These are phyloP conservation scores for Melastoma candidum DNA, from an alignment of 441 rosid genomes.

Conservation along the genomic window DNA sequence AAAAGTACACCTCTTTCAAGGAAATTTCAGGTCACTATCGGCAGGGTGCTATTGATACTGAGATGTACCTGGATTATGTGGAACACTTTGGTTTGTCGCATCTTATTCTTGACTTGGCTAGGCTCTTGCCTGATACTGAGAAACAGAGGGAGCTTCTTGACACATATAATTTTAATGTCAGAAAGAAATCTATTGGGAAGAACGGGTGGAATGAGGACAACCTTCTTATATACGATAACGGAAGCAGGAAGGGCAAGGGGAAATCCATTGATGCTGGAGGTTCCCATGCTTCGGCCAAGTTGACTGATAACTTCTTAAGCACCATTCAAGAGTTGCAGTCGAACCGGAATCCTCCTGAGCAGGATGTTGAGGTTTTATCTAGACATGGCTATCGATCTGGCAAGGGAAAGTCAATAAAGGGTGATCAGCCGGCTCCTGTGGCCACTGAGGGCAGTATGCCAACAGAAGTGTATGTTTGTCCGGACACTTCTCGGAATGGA, in stretches of 20 bases:
- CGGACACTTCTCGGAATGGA: constrained; percentile 20
- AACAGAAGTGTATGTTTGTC: constrained; percentile 16
- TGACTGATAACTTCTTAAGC: constrained; percentile 52
- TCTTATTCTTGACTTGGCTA: constrained; percentile 75
- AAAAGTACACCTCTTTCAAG: constrained; percentile 54
- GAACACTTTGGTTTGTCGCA: constrained; percentile 57
- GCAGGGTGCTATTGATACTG: constrained; percentile 57
- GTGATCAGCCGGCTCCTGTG: constrained; percentile 20
- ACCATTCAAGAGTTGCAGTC: constrained; percentile 52
- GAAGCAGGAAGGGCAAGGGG: constrained; percentile 49
- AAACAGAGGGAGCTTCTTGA: constrained; percentile 88
- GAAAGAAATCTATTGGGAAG: constrained; percentile 22
- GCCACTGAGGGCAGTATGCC: constrained; percentile 14
- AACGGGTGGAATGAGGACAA: constrained; percentile 26
- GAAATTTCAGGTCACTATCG: constrained; percentile 76
- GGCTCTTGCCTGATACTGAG: constrained; percentile 68
- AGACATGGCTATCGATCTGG: constrained; percentile 54
- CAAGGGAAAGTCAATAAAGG: constrained; percentile 35
- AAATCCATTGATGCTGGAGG: constrained; percentile 27
- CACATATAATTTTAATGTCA: constrained; percentile 37
- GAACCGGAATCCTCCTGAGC: constrained; percentile 32
- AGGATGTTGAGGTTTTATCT: constrained; percentile 39
- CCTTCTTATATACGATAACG: constrained; percentile 24
- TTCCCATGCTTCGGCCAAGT: constrained; percentile 19
- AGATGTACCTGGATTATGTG: constrained; percentile 53